phyloP scores from a whole-genome alignment of 2,329 filamentous ascomycete species.

The Colletotrichum sp. region DNA sequence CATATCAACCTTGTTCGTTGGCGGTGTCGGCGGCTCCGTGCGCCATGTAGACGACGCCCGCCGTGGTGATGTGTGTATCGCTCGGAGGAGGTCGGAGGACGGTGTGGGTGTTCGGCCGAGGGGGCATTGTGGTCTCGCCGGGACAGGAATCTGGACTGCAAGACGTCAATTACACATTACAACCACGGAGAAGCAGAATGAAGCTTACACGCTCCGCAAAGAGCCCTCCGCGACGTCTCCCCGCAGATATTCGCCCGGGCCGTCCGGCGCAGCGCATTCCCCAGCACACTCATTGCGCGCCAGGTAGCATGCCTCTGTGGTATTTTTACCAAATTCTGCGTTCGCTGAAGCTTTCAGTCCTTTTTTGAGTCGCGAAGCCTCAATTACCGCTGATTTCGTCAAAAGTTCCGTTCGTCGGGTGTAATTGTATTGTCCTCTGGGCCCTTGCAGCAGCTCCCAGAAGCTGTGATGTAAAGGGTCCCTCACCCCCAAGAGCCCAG shows the following conservation, averaged over 20 bases:
- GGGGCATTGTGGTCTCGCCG: background rate
- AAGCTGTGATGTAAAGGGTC: conserved; percentile 17
- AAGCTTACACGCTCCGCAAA: background rate
- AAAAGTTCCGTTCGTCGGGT: background rate
- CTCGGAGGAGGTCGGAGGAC: background rate
- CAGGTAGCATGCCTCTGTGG: background rate
- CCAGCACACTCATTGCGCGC: conserved; percentile 34
- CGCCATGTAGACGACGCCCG: conserved; percentile 29
- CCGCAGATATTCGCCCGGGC: background rate
- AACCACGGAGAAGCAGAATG: background rate
- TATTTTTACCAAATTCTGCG: background rate
- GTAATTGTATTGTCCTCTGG: background rate
- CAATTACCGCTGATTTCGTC: background rate
- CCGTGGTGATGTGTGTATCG: background rate
- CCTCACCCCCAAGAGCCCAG: background rate
- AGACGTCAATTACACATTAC: background rate
- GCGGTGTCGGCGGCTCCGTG: conserved; percentile 31
- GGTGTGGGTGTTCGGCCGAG: background rate
- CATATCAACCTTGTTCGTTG: conserved; percentile 38
- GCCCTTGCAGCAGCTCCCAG: background rate
- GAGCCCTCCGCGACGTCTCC: background rate
- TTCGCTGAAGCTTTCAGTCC: background rate
- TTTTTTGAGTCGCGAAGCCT: background rate
- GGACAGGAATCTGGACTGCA: background rate
- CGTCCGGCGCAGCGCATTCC: conserved; percentile 3